A percentile compares a stretch with the other conserved stretches of the same genome.
Evolutionary conservation across 1,139 yeast species (phyloP).

Genomic region (Saccharomyces hybrid): DNA sequence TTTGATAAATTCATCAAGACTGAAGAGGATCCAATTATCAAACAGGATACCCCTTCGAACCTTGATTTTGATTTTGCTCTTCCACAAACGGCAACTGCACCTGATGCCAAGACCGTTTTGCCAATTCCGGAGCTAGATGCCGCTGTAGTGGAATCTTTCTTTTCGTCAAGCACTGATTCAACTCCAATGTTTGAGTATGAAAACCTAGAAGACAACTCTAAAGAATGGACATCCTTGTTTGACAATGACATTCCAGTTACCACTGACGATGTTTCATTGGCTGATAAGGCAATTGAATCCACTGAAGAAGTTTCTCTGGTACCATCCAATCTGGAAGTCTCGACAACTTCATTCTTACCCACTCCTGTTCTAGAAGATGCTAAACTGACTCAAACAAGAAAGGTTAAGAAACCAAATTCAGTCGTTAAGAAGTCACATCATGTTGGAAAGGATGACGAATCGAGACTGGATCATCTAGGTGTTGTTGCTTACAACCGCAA

Average conservation of each 20-base stretch:
- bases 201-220: constrained; percentile 39
- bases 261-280: constrained; percentile 27
- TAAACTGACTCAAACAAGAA: constrained; percentile 7
- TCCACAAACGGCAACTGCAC: constrained; percentile 2
- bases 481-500: constrained; percentile 59
- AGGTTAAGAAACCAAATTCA: constrained; percentile 2
- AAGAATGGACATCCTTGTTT: constrained; percentile 61
- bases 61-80: neutral
- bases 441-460: constrained; percentile 3
- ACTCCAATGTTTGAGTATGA: constrained; percentile 56
- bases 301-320: constrained; percentile 13
- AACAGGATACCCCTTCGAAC: neutral
- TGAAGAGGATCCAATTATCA: constrained; percentile 12
- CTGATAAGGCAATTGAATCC: constrained; percentile 21
- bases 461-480: constrained; percentile 52
- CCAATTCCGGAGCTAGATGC: constrained; percentile 41
- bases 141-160: constrained; percentile 55
- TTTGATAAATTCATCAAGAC: constrained; percentile 34
- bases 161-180: constrained; percentile 41
- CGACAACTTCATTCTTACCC: constrained; percentile 23
- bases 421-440: constrained; percentile 5
- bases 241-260: constrained; percentile 36
- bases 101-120: neutral
- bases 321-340: constrained; percentile 3
- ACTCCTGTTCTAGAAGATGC: constrained; percentile 30